These are phyloP conservation scores for Crithidia expoeki DNA, from an alignment of 208 protist genomes.

Conservation along the genomic window DNA sequence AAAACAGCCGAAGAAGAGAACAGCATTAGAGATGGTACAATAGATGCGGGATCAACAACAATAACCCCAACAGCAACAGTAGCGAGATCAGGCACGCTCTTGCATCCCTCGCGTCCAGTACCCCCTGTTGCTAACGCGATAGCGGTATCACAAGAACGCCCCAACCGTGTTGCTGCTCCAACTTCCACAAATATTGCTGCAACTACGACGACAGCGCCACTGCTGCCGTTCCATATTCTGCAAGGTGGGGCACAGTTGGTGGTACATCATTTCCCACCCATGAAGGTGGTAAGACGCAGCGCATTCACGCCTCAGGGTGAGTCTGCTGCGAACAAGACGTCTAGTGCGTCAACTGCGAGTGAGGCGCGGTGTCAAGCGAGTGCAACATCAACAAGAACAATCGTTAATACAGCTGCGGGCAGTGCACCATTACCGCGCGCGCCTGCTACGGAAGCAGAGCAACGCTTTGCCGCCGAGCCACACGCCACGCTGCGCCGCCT, in stretches of 20 bases:
- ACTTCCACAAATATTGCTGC: background rate
- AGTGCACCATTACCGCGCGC: background rate
- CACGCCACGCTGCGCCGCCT: conserved; percentile 44
- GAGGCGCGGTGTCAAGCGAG: background rate
- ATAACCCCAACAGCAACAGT: background rate
- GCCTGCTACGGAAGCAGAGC: conserved; percentile 26
- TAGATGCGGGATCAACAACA: too few species aligned
- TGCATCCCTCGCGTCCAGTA: background rate
- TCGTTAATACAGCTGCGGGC: background rate
- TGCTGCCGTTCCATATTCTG: conserved; percentile 63
- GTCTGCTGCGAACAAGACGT: background rate
- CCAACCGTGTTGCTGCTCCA: background rate
- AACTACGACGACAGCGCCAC: conserved; percentile 7
- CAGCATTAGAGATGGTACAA: too few species aligned
- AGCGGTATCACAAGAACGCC: background rate
- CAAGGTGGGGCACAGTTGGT: conserved; percentile 65
- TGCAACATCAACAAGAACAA: background rate
- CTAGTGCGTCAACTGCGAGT: too few species aligned
- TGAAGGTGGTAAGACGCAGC: conserved; percentile 66
- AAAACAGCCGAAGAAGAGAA: conserved; percentile 27
- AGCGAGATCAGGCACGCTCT: background rate
- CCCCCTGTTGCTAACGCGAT: background rate
- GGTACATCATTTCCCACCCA: conserved; percentile 66
- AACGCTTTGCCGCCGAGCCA: conserved; percentile 55
- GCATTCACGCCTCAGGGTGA: background rate